phyloP scores from a whole-genome alignment of 768 basidiomycete genomes.

The Pisolithus sp. region DNA sequence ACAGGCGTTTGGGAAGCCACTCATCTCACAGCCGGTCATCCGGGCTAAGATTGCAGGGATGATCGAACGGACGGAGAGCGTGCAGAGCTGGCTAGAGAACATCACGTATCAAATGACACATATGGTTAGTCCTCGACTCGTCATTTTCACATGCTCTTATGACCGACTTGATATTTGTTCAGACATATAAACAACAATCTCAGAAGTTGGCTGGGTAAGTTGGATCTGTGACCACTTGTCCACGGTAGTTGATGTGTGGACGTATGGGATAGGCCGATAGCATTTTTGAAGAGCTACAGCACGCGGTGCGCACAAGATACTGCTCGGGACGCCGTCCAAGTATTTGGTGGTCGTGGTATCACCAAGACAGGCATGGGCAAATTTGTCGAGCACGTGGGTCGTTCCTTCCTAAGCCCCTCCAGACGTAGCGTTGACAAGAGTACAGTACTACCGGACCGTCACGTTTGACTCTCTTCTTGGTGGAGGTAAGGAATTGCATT shows the following conservation, averaged over 20 bases:
- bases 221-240: background rate
- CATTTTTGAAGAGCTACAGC: constrained; percentile 70
- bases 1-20: constrained; percentile 86
- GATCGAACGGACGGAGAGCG: constrained; percentile 79
- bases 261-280: constrained; percentile 51
- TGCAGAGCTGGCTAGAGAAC: constrained; percentile 83
- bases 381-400: constrained; percentile 48
- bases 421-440: background rate
- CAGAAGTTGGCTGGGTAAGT: constrained; percentile 64
- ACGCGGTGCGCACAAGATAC: constrained; percentile 76
- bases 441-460: constrained; percentile 25
- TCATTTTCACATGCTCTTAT: background rate
- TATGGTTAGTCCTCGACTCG: constrained; percentile 42
- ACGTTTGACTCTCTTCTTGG: constrained; percentile 51
- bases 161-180: constrained; percentile 3
- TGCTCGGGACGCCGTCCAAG: constrained; percentile 69
- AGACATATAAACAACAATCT: constrained; percentile 71
- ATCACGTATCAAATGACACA: constrained; percentile 84
- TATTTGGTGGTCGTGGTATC: constrained; percentile 83
- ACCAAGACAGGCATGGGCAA: constrained; percentile 70
- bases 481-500: constrained; percentile 37
- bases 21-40: constrained; percentile 80
- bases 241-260: background rate
- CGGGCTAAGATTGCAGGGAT: constrained; percentile 82
- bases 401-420: constrained; percentile 9